phyloP scores from a whole-genome alignment of 768 basidiomycete genomes.

The Mycena kentingensis region DNA sequence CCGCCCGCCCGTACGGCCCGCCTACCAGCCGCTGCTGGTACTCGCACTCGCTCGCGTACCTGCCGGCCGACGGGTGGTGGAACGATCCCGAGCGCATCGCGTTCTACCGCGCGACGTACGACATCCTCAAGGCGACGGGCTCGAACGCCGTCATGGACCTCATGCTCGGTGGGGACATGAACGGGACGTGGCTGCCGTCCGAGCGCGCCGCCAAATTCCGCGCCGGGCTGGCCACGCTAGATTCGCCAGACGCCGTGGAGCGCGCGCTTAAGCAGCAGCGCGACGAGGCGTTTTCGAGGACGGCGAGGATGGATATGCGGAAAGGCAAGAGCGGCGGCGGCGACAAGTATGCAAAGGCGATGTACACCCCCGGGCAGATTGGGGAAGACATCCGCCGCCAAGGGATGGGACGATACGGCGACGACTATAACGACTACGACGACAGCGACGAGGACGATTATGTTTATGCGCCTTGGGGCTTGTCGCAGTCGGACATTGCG shows the following conservation, averaged over 20 bases:
- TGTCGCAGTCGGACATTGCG: too few relatives aligned
- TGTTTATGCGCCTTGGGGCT: too few relatives aligned
- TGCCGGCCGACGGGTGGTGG: neutral
- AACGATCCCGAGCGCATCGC: neutral
- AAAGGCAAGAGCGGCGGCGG: too few relatives aligned
- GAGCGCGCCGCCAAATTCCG: neutral
- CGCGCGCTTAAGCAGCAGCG: neutral
- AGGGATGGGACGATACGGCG: too few relatives aligned
- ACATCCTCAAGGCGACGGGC: neutral
- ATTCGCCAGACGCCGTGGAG: neutral
- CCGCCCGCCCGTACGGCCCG: too few relatives aligned
- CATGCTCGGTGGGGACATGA: constrained; percentile 4
- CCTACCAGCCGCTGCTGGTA: neutral
- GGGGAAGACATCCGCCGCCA: too few relatives aligned
- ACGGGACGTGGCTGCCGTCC: neutral
- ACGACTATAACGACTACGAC: too few relatives aligned
- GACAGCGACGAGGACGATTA: too few relatives aligned
- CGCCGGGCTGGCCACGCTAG: neutral
- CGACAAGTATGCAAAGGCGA: too few relatives aligned
- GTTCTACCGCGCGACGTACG: neutral
- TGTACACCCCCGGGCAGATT: too few relatives aligned
- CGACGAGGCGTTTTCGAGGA: neutral
- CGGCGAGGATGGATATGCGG: too few relatives aligned
- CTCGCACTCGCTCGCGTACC: neutral
- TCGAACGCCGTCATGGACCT: neutral